These are phyloP conservation scores for Protomyces arabidopsidicola DNA, from an alignment of 1,139 yeast genomes.

Conservation along the genomic window DNA sequence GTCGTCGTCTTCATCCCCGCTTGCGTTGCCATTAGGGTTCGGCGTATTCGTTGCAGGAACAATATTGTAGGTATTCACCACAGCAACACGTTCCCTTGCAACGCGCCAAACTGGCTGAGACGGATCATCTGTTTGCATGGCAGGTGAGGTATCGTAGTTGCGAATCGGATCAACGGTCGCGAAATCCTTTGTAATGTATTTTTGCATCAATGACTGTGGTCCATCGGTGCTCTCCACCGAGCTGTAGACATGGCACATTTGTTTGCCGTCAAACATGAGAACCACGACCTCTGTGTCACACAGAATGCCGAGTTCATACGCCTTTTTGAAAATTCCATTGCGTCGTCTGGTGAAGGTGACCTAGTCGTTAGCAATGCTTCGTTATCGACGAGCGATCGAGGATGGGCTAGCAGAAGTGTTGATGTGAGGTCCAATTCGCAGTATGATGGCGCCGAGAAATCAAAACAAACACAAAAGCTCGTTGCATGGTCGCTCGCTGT, in stretches of 20 bases:
- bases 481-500: background rate
- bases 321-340: conserved; percentile 31
- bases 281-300: conserved; percentile 30
- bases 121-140: conserved; percentile 15
- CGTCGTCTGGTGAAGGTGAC: conserved; percentile 31
- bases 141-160: conserved; percentile 26
- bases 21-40: background rate
- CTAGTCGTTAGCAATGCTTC: background rate
- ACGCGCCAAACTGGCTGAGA: conserved; percentile 17
- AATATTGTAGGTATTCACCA: conserved; percentile 27
- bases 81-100: conserved; percentile 24
- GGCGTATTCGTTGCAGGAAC: conserved; percentile 16
- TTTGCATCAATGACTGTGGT: conserved; percentile 21
- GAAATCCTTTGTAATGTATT: conserved; percentile 26
- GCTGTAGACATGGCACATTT: conserved; percentile 30
- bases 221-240: conserved; percentile 7
- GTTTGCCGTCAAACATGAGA: conserved; percentile 30
- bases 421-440: no score
- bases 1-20: conserved; percentile 23
- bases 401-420: background rate
- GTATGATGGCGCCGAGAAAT: no score
- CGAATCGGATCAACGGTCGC: conserved; percentile 28
- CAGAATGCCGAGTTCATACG: conserved; percentile 30
- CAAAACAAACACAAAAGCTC: background rate
- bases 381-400: background rate